phyloP scores from a whole-genome alignment of 192 early-diverging fungal species.

The Rhizophagus sp. region DNA sequence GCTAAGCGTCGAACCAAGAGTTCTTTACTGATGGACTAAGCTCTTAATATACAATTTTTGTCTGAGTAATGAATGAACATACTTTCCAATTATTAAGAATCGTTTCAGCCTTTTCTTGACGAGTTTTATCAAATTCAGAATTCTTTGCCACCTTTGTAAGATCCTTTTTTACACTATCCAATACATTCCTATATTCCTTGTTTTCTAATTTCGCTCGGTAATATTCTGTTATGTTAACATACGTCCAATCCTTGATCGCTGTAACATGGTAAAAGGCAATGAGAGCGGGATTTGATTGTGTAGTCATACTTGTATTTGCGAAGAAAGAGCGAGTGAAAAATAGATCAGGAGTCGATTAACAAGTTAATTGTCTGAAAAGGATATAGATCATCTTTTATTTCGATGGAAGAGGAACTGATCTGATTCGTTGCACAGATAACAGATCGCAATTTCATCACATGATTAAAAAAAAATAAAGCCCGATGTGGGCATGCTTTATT shows the following conservation, averaged over 20 bases:
- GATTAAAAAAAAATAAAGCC: too few relatives aligned
- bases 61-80: too few relatives aligned
- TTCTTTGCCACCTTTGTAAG: conserved; percentile 2
- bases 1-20: conserved; percentile 4
- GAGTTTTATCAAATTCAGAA: conserved; percentile 5
- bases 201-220: conserved; percentile 13
- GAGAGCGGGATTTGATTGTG: background rate
- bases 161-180: conserved; percentile 24
- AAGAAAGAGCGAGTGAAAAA: too few relatives aligned
- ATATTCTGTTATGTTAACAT: background rate
- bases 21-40: conserved; percentile 10
- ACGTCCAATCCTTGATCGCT: conserved; percentile 13
- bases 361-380: too few relatives aligned
- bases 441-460: too few relatives aligned
- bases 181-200: background rate
- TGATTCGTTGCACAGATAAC: too few relatives aligned
- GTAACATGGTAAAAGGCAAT: conserved; percentile 11
- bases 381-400: too few relatives aligned
- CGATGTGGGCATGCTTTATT: too few relatives aligned
- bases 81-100: conserved; percentile 22
- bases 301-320: background rate
- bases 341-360: too few relatives aligned
- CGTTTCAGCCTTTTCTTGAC: conserved; percentile 5
- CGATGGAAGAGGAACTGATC: too few relatives aligned
- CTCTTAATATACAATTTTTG: conserved; percentile 9